Percentiles rank a stretch among this genome's conserved stretches.
phyloP scores from a whole-genome alignment of 1,284 basidiomycete species.

The Fomes fomentarius region DNA sequence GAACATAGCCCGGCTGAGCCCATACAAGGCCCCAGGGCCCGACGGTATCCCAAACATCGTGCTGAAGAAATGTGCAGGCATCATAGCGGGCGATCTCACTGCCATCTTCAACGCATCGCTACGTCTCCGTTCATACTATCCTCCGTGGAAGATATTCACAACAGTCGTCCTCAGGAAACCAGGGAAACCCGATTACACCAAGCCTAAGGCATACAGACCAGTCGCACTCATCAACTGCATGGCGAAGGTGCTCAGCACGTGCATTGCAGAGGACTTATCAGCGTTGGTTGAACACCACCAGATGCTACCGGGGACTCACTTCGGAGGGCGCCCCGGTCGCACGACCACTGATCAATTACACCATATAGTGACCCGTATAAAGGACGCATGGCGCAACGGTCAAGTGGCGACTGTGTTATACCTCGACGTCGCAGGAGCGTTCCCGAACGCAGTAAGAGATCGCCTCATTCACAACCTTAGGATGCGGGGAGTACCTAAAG shows the following conservation, averaged over 20 bases:
- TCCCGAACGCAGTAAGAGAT: constrained; percentile 36
- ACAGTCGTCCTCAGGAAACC: constrained; percentile 45
- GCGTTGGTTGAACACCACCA: constrained; percentile 26
- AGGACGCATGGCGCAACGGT: constrained; percentile 35
- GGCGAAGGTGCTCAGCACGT: constrained; percentile 35
- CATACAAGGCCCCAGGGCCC: constrained; percentile 40
- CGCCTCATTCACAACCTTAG: constrained; percentile 37
- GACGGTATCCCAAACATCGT: constrained; percentile 40
- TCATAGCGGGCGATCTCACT: constrained; percentile 31
- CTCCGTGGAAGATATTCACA: constrained; percentile 34
- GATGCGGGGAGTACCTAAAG: constrained; percentile 29
- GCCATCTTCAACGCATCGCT: constrained; percentile 32
- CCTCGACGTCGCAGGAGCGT: constrained; percentile 43
- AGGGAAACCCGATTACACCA: constrained; percentile 37
- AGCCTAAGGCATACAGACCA: constrained; percentile 40
- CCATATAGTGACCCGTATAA: constrained; percentile 31
- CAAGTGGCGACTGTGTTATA: constrained; percentile 37
- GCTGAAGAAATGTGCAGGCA: constrained; percentile 27
- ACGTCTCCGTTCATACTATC: constrained; percentile 28
- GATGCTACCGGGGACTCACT: constrained; percentile 31
- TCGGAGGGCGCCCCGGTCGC: constrained; percentile 25
- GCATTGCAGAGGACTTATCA: constrained; percentile 25
- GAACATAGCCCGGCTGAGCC: constrained; percentile 18
- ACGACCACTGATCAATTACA: constrained; percentile 35
- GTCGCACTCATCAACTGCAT: constrained; percentile 41